phyloP scores from a whole-genome alignment of 1,284 basidiomycete genomes.

The Pseudomicrostroma phylloplanum region DNA sequence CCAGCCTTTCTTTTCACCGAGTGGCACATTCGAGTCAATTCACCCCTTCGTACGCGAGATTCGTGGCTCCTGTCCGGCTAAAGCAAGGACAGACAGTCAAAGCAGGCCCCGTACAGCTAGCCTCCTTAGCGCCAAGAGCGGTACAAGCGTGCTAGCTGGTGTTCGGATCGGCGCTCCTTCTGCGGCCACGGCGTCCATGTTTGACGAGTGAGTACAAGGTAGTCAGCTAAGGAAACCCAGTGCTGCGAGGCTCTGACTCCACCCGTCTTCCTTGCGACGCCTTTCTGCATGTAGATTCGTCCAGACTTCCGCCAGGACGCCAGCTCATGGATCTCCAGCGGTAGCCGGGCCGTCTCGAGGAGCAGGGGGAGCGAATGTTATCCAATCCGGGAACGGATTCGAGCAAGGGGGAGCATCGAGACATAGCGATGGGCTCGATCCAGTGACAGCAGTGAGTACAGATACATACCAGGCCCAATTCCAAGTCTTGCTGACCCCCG shows the following conservation, averaged over 20 bases:
- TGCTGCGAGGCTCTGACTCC: background rate
- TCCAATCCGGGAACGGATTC: background rate
- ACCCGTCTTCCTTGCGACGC: background rate
- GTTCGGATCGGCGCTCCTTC: too few relatives aligned
- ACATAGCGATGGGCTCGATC: background rate
- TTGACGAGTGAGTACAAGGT: constrained; percentile 2
- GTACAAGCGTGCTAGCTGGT: too few relatives aligned
- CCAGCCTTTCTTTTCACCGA: too few relatives aligned
- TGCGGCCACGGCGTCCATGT: background rate
- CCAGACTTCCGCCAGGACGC: background rate
- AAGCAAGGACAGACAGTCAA: too few relatives aligned
- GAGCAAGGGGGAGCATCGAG: background rate
- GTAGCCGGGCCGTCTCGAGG: background rate
- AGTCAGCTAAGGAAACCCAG: background rate
- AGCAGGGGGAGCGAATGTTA: background rate
- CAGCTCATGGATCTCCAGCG: background rate
- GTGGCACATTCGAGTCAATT: too few relatives aligned
- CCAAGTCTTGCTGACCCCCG: background rate
- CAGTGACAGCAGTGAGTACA: constrained; percentile 1
- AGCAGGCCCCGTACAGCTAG: too few relatives aligned
- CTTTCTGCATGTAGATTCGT: constrained; percentile 1
- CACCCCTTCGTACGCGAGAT: too few relatives aligned
- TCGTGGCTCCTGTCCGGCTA: too few relatives aligned
- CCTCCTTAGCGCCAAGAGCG: too few relatives aligned
- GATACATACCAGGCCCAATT: background rate